phyloP scores from a whole-genome alignment of 2,329 filamentous ascomycete species.

The Clonostachys sp. region DNA sequence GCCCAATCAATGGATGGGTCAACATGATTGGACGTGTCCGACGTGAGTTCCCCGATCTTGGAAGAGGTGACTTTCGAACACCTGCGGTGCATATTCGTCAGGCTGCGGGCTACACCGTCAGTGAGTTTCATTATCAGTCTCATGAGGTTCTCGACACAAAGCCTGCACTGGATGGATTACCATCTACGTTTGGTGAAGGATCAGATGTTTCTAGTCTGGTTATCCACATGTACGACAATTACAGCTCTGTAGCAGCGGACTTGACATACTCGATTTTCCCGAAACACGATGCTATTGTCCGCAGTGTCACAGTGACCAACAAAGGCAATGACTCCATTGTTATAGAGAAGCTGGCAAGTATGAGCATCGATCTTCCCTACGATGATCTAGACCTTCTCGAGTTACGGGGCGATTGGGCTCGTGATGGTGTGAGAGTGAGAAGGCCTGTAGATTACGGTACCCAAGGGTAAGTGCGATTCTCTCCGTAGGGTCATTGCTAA shows the following conservation, averaged over 20 bases:
- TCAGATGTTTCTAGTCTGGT: slow-evolving; percentile 54
- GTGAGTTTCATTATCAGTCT: slow-evolving; percentile 52
- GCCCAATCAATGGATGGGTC: slow-evolving; percentile 44
- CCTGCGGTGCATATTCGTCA: slow-evolving; percentile 59
- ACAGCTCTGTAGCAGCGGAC: slow-evolving; percentile 52
- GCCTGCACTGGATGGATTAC: slow-evolving; percentile 48
- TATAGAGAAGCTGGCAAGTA: slow-evolving; percentile 53
- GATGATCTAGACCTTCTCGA: slow-evolving; percentile 59
- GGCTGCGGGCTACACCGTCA: slow-evolving; percentile 52
- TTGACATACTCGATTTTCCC: slow-evolving; percentile 62
- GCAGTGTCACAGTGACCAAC: slow-evolving; percentile 59
- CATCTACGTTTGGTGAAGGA: slow-evolving; percentile 52
- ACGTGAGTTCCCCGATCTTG: slow-evolving; percentile 61
- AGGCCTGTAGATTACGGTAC: slow-evolving; percentile 51
- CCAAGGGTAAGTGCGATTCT: slow-evolving; percentile 35
- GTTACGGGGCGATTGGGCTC: slow-evolving; percentile 57
- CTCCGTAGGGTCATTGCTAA: not conserved
- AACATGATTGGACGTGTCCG: slow-evolving; percentile 41
- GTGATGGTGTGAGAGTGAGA: slow-evolving; percentile 50
- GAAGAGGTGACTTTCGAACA: slow-evolving; percentile 57
- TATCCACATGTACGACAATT: slow-evolving; percentile 53
- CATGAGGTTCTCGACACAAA: slow-evolving; percentile 51
- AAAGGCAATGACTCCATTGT: slow-evolving; percentile 47
- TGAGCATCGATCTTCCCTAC: slow-evolving; percentile 57
- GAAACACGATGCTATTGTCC: slow-evolving; percentile 52